phyloP scores from a whole-genome alignment of 75 land plant species.

The Isoetes taiwanensis region DNA sequence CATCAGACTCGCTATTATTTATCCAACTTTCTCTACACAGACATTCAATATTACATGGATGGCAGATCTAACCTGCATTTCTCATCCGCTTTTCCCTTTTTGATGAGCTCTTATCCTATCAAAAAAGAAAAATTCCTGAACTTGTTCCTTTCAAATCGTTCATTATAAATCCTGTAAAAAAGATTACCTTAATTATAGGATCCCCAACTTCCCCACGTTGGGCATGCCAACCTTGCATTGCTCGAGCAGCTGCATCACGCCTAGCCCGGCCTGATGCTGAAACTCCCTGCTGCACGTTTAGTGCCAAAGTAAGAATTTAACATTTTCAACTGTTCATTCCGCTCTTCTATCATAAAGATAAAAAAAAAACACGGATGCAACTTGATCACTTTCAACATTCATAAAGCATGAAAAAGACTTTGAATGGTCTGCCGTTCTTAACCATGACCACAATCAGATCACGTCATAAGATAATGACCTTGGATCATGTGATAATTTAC shows the following conservation, averaged over 20 bases:
- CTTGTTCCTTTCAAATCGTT: neutral
- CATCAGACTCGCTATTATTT: no score
- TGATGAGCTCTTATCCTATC: conserved; percentile 31
- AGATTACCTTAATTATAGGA: conserved; percentile 49
- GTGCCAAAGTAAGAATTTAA: no score
- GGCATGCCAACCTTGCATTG: conserved; percentile 97
- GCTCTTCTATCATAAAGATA: no score
- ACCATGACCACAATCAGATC: no score
- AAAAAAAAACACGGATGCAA: no score
- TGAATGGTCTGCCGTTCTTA: no score
- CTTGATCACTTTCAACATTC: no score
- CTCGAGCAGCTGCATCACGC: conserved; percentile 91
- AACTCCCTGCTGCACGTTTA: no score
- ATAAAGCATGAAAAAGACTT: no score
- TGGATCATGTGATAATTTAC: no score
- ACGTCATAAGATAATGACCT: no score
- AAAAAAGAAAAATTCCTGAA: neutral
- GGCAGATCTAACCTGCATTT: conserved; percentile 23
- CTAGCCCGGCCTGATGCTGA: conserved; percentile 80
- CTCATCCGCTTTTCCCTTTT: conserved; percentile 53
- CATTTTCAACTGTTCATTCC: no score
- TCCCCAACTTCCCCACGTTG: conserved; percentile 67
- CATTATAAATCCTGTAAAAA: conserved; percentile 3
- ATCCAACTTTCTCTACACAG: neutral
- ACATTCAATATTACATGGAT: neutral